phyloP scores from a whole-genome alignment of 139 green algal species.

The Chlorella sp. region DNA sequence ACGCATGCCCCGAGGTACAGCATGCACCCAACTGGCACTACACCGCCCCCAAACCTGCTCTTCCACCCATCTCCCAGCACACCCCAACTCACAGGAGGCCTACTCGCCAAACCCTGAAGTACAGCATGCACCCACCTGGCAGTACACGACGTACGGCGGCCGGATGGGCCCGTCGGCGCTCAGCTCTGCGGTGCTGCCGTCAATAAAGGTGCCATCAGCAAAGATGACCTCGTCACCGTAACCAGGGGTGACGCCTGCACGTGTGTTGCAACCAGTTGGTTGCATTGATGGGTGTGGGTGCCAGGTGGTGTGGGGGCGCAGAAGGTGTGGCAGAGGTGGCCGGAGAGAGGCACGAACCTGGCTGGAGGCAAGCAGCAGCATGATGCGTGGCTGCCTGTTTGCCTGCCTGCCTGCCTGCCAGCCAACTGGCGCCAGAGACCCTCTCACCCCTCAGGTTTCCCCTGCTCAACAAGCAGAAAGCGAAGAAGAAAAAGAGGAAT shows the following conservation, averaged over 20 bases:
- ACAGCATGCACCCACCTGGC: constrained; percentile 42
- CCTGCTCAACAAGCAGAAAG: not conserved
- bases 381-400: no score
- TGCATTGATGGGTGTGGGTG: not conserved
- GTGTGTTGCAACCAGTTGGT: not conserved
- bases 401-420: no score
- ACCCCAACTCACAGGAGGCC: no score
- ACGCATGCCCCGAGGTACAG: not conserved
- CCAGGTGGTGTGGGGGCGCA: not conserved
- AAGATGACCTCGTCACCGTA: constrained; percentile 95
- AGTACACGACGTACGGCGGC: constrained; percentile 91
- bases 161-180: constrained; percentile 91
- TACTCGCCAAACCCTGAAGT: not conserved
- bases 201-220: constrained; percentile 96
- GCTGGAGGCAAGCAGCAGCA: not conserved
- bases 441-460: no score
- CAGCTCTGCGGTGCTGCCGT: constrained; percentile 92
- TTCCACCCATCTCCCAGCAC: no score
- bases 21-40: not conserved
- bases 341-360: not conserved
- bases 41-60: no score
- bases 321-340: not conserved
- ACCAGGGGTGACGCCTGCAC: constrained; percentile 85
- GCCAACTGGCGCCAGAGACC: not conserved
- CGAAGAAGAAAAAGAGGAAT: no score